Evolutionary conservation across 495 filamentous ascomycete genomes (phyloP).

Genomic region (Coniosporium apollinis): DNA sequence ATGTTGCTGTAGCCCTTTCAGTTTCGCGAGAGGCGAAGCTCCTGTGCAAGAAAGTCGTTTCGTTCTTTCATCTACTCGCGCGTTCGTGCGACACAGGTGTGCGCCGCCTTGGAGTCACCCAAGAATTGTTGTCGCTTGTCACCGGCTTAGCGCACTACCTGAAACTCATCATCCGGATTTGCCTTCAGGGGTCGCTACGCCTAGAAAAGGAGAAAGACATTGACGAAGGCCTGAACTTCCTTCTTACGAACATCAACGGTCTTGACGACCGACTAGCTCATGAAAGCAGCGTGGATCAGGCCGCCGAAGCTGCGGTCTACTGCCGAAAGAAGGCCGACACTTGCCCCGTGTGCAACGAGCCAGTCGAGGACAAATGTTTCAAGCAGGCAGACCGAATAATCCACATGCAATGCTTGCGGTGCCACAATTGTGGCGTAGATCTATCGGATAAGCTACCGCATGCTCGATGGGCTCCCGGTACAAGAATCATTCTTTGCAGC

Average conservation of each 20-base stretch:
- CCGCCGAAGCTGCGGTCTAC: slow-evolving; percentile 52
- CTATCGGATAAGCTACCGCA: slow-evolving; percentile 45
- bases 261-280: slow-evolving; percentile 22
- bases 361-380: slow-evolving; percentile 87
- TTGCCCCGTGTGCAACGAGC: slow-evolving; percentile 61
- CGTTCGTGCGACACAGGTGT: slow-evolving; percentile 85
- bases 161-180: slow-evolving; percentile 93
- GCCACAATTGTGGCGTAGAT: slow-evolving; percentile 57
- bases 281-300: slow-evolving; percentile 46
- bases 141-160: slow-evolving; percentile 96
- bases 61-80: slow-evolving; percentile 86
- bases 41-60: slow-evolving; percentile 97
- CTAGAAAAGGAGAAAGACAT: slow-evolving; percentile 70
- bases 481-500: slow-evolving; percentile 49
- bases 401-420: slow-evolving; percentile 67
- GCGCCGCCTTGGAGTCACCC: slow-evolving; percentile 82
- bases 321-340: slow-evolving; percentile 60
- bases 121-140: slow-evolving; percentile 86
- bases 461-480: slow-evolving; percentile 47
- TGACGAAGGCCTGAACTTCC: slow-evolving; percentile 55
- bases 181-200: slow-evolving; percentile 80
- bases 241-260: slow-evolving; percentile 55
- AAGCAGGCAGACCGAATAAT: slow-evolving; percentile 55
- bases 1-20: slow-evolving; percentile 45
- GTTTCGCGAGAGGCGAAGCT: slow-evolving; percentile 93